Evolutionary conservation across 306 rosid species (phyloP).

Genomic region (Vicia villosa): DNA sequence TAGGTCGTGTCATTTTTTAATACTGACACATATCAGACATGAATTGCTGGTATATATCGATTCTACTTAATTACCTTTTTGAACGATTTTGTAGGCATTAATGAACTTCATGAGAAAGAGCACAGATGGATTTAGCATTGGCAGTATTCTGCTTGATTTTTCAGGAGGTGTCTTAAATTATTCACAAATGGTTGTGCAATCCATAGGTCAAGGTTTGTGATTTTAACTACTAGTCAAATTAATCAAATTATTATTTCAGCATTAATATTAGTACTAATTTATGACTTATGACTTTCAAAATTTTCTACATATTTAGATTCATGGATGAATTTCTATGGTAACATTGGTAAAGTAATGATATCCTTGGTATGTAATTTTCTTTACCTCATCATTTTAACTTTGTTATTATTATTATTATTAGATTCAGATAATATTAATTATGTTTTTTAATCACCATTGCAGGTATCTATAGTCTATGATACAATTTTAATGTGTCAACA

Average conservation of each 20-base stretch:
- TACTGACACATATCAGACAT: no score
- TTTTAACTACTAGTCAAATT: conserved; percentile 1
- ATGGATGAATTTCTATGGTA: conserved; percentile 82
- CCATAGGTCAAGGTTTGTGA: conserved; percentile 79
- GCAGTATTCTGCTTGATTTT: conserved; percentile 67
- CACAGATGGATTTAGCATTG: conserved; percentile 89
- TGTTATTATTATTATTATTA: no score
- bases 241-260: conserved; percentile 15
- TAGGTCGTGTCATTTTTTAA: no score
- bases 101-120: conserved; percentile 86
- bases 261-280: background rate
- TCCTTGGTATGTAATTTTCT: conserved; percentile 59
- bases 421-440: no score
- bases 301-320: conserved; percentile 53
- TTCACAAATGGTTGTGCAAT: conserved; percentile 73
- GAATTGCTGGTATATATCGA: no score
- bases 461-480: conserved; percentile 78
- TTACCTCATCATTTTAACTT: no score
- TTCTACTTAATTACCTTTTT: background rate
- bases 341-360: conserved; percentile 73
- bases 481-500: no score
- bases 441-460: conserved; percentile 20
- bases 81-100: conserved; percentile 47
- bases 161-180: conserved; percentile 71
- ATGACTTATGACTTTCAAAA: conserved; percentile 10